Percentiles rank a stretch among this genome's conserved stretches.
Evolutionary conservation across 805 yeast genomes (phyloP).

Genomic region (Lachancea sp.): DNA sequence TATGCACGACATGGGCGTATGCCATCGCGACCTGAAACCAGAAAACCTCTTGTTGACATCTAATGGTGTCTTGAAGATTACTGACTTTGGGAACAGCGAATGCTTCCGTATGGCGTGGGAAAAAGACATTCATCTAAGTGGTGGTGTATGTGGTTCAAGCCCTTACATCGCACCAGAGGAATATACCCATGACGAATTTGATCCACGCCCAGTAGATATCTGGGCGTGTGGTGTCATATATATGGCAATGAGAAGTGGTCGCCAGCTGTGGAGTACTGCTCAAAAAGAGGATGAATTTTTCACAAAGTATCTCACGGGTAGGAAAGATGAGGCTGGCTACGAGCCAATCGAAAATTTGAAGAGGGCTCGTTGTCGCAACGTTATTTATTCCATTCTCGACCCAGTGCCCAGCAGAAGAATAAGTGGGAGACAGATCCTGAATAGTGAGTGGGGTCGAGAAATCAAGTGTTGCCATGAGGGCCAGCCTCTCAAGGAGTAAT

Average conservation of each 20-base stretch:
- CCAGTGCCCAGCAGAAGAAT: slow-evolving; percentile 86
- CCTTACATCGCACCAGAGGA: slow-evolving; percentile 94
- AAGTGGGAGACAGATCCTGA: slow-evolving; percentile 79
- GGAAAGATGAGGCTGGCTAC: slow-evolving; percentile 80
- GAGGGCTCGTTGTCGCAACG: slow-evolving; percentile 85
- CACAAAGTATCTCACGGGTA: slow-evolving; percentile 61
- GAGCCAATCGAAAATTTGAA: slow-evolving; percentile 85
- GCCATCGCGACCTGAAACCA: slow-evolving; percentile 92
- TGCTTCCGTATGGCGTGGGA: slow-evolving; percentile 87
- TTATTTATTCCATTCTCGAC: slow-evolving; percentile 85
- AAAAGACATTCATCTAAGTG: slow-evolving; percentile 56
- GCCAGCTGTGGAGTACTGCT: slow-evolving; percentile 88
- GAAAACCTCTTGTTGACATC: slow-evolving; percentile 79
- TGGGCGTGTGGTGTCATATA: slow-evolving; percentile 94
- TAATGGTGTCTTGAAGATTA: slow-evolving; percentile 67
- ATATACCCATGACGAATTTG: slow-evolving; percentile 57
- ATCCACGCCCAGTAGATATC: slow-evolving; percentile 75
- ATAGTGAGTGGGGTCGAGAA: slow-evolving; percentile 94
- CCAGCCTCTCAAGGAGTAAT: slow-evolving; percentile 12
- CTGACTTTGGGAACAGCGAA: slow-evolving; percentile 84
- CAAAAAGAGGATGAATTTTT: slow-evolving; percentile 76
- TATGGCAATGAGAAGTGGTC: slow-evolving; percentile 91
- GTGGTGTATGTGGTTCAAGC: slow-evolving; percentile 77
- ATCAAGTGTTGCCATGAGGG: slow-evolving; percentile 75
- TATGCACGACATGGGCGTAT: slow-evolving; percentile 86